Percentiles rank a stretch among this genome's conserved stretches.
Evolutionary conservation across 768 basidiomycete species (phyloP).

Genomic region (Mycena filopes): DNA sequence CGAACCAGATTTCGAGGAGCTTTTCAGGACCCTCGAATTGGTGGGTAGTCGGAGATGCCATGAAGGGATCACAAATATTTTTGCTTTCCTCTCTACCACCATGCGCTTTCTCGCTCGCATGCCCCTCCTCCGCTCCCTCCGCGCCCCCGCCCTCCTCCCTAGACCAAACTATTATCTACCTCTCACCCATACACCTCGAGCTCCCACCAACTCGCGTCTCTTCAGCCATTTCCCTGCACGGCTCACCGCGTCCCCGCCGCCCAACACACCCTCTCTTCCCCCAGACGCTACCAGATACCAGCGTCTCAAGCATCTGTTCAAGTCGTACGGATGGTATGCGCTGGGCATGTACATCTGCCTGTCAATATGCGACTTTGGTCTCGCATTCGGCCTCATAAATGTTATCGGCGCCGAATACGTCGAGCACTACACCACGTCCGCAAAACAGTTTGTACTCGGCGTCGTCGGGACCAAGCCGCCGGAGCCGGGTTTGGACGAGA

Average conservation of each 20-base stretch:
- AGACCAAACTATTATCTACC: slow-evolving; percentile 25
- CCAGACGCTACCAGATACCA: slow-evolving; percentile 70
- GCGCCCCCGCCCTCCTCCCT: slow-evolving; percentile 42
- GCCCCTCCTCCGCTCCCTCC: slow-evolving; percentile 47
- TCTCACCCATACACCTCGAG: slow-evolving; percentile 43
- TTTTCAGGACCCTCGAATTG: slow-evolving; percentile 98
- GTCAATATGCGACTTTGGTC: slow-evolving; percentile 80
- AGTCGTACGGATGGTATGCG: slow-evolving; percentile 96
- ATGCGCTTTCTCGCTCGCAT: slow-evolving; percentile 38
- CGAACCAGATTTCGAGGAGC: slow-evolving; percentile 97
- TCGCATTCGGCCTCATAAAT: slow-evolving; percentile 87
- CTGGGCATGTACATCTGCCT: slow-evolving; percentile 88
- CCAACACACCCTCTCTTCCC: slow-evolving; percentile 45
- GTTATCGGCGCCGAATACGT: slow-evolving; percentile 93
- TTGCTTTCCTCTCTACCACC: slow-evolving; percentile 47
- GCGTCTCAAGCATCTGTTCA: slow-evolving; percentile 84
- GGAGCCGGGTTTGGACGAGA: slow-evolving; percentile 76
- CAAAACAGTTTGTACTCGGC: slow-evolving; percentile 59
- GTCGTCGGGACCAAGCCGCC: slow-evolving; percentile 63
- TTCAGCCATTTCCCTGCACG: slow-evolving; percentile 63
- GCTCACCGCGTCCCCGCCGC: slow-evolving; percentile 51
- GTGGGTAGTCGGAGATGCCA: slow-evolving; percentile 62
- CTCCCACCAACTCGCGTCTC: slow-evolving; percentile 50
- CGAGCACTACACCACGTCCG: slow-evolving; percentile 67
- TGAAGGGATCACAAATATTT: slow-evolving; percentile 34